Evolutionary conservation across 768 basidiomycete genomes (phyloP).

Genomic region (Phanerodontia chrysosporium): DNA sequence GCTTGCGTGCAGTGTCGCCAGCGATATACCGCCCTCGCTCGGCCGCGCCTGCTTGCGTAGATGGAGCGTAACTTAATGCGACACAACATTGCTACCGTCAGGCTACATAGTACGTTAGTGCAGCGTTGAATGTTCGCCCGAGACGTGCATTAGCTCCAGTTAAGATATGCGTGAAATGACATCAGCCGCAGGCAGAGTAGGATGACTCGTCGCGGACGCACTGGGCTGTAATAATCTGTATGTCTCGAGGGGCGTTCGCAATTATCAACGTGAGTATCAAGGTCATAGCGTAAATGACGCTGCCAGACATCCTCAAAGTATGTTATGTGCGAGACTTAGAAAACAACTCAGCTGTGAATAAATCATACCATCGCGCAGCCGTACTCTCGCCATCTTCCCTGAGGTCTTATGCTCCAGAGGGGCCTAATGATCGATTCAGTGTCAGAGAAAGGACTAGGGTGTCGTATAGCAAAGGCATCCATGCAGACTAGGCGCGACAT

Average conservation of each 20-base stretch:
- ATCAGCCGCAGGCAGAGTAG: not conserved
- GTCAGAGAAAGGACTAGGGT: conserved; percentile 32
- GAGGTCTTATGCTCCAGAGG: conserved; percentile 15
- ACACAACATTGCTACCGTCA: conserved; percentile 61
- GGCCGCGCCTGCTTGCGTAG: conserved; percentile 35
- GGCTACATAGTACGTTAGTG: not conserved
- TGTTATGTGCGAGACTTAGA: no score
- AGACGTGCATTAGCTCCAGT: conserved; percentile 36
- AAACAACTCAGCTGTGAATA: no score
- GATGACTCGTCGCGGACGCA: conserved; percentile 15
- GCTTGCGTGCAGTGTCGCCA: not conserved
- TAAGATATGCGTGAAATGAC: conserved; percentile 10
- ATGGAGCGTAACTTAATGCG: conserved; percentile 62
- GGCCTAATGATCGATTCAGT: conserved; percentile 25
- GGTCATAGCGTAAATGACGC: conserved; percentile 35
- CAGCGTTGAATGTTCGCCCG: no score
- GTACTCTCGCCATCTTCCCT: conserved; percentile 19
- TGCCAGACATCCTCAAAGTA: conserved; percentile 12
- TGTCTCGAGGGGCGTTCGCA: conserved; percentile 21
- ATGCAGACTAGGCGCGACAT: no score
- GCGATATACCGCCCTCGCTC: not conserved
- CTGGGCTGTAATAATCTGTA: conserved; percentile 36
- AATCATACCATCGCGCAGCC: conserved; percentile 29
- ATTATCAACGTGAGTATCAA: conserved; percentile 38
- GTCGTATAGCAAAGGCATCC: conserved; percentile 38